These are phyloP conservation scores for Bauhinia variegata DNA, from an alignment of 306 rosid species.

Conservation along the genomic window DNA sequence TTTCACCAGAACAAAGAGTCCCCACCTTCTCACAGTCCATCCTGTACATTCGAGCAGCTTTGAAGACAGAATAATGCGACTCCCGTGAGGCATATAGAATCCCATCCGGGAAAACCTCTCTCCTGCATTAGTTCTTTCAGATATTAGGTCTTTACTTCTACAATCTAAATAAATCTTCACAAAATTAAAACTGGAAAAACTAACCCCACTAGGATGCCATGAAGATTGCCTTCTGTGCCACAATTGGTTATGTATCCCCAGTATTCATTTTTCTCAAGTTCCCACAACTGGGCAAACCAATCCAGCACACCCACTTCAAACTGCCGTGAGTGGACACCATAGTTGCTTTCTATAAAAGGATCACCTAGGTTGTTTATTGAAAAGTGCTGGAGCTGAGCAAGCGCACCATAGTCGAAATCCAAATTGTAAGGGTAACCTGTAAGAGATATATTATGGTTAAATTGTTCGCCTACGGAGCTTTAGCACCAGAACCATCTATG, in stretches of 20 bases:
- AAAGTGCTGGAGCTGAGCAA: constrained; percentile 86
- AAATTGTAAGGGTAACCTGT: constrained; percentile 88
- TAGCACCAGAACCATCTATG: constrained; percentile 1
- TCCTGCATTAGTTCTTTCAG: constrained; percentile 43
- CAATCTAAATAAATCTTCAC: constrained; percentile 17
- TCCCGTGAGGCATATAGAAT: constrained; percentile 59
- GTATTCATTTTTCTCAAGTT: constrained; percentile 82
- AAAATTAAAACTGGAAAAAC: constrained; percentile 28
- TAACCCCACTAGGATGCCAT: constrained; percentile 68
- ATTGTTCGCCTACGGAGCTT: constrained; percentile 3
- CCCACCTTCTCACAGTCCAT: constrained; percentile 56
- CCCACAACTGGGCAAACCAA: constrained; percentile 98
- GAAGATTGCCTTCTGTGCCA: constrained; percentile 98
- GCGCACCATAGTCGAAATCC: constrained; percentile 95
- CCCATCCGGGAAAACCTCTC: constrained; percentile 63
- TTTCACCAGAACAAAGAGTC: constrained; percentile 55
- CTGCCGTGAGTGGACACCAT: constrained; percentile 91
- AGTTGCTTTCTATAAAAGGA: constrained; percentile 95
- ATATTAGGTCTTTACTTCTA: constrained; percentile 24
- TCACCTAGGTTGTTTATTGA: constrained; percentile 96
- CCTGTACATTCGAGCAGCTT: constrained; percentile 63
- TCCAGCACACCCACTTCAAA: constrained; percentile 96
- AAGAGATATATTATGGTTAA: neutral
- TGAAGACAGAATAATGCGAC: constrained; percentile 54
- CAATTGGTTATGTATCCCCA: constrained; percentile 99